Evolutionary conservation across 2,329 filamentous ascomycete genomes (phyloP).

Genomic region (Nothopassalora personata): DNA sequence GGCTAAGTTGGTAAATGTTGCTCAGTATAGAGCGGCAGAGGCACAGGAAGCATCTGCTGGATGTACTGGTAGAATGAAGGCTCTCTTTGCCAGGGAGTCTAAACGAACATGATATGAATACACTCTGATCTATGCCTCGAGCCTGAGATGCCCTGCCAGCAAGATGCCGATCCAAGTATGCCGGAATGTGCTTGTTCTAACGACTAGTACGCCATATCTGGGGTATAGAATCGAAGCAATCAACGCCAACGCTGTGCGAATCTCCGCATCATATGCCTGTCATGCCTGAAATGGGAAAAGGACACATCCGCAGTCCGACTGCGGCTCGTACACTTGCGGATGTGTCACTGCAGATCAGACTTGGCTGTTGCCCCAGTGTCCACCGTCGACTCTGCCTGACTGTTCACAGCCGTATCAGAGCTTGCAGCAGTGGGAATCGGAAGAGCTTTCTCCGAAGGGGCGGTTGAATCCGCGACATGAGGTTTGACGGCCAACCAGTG

Average conservation of each 20-base stretch:
- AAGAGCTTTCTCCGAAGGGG: slow-evolving; percentile 9
- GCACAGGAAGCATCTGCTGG: slow-evolving; percentile 1
- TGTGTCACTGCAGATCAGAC: neutral
- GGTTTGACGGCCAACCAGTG: slow-evolving; percentile 30
- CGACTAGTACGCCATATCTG: neutral
- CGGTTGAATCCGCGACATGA: slow-evolving; percentile 3
- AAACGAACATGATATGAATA: neutral
- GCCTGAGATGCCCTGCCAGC: neutral
- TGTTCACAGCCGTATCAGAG: slow-evolving; percentile 10
- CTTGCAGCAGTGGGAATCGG: slow-evolving; percentile 4
- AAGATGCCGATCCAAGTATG: neutral
- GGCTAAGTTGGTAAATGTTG: neutral
- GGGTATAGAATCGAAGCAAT: neutral
- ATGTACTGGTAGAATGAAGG: slow-evolving; percentile 8
- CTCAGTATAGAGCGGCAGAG: neutral
- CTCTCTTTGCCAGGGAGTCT: neutral
- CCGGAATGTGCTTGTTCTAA: neutral
- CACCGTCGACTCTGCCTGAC: slow-evolving; percentile 5
- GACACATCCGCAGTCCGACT: neutral
- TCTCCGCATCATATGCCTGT: neutral
- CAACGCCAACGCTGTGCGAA: neutral
- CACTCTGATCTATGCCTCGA: neutral
- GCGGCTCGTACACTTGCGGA: too few relatives aligned
- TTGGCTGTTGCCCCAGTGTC: neutral
- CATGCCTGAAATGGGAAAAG: neutral